Conservation (phyloP, 2,329 filamentous ascomycete genomes). For the Penicillium griseofulvum region DNA sequence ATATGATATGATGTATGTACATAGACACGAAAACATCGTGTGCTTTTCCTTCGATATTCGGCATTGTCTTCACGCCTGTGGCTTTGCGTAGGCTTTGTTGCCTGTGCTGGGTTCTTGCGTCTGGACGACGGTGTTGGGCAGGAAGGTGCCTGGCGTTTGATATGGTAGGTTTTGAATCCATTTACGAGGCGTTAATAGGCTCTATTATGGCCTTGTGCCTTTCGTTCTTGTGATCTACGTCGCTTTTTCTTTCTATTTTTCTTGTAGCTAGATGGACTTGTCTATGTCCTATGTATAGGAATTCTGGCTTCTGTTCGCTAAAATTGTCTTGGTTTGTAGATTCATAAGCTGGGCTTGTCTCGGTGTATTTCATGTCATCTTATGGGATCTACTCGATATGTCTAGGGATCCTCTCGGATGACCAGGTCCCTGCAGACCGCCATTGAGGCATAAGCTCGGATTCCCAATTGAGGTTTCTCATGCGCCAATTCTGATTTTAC, state of each 20-base stretch:
- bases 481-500: background rate
- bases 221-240: constrained; percentile 13
- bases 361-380: background rate
- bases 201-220: constrained; percentile 7
- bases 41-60: constrained; percentile 25
- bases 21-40: constrained; percentile 32
- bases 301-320: background rate
- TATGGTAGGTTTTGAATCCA: constrained; percentile 30
- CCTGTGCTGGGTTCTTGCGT: constrained; percentile 19
- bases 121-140: constrained; percentile 28
- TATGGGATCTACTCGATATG: background rate
- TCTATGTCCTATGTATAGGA: constrained; percentile 8
- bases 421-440: background rate
- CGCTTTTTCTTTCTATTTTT: constrained; percentile 4
- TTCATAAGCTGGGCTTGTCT: background rate
- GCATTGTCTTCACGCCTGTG: constrained; percentile 24
- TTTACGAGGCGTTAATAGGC: constrained; percentile 20
- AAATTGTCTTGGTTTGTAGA: background rate
- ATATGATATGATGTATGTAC: constrained; percentile 40
- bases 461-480: background rate
- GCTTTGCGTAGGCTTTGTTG: constrained; percentile 24
- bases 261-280: constrained; percentile 6
- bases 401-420: background rate
- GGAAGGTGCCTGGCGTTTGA: constrained; percentile 32
- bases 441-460: background rate